phyloP scores from a whole-genome alignment of 2,329 filamentous ascomycete genomes.

The Rutstroemia sp. region DNA sequence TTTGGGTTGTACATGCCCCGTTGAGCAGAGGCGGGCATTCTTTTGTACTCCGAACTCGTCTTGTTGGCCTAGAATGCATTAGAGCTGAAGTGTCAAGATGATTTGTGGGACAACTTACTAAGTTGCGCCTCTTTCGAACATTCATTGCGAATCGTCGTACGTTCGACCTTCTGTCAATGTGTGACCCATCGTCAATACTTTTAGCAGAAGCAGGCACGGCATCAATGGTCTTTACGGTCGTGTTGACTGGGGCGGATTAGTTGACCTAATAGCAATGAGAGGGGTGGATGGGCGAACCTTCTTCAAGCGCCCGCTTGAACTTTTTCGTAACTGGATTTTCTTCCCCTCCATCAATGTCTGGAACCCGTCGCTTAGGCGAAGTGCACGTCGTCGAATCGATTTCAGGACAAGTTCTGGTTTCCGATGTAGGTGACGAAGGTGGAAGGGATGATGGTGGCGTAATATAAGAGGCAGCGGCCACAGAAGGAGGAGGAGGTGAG shows the following conservation, averaged over 20 bases:
- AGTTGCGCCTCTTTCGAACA: neutral
- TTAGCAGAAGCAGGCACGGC: neutral
- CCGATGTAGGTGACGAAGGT: neutral
- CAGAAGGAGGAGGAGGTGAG: neutral
- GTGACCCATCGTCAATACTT: neutral
- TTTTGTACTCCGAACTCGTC: constrained; percentile 11
- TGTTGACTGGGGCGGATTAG: neutral
- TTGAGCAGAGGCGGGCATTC: constrained; percentile 21
- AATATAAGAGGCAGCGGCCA: too few species aligned
- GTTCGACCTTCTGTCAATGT: neutral
- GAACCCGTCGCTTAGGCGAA: neutral
- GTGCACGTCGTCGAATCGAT: neutral
- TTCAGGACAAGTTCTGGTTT: neutral
- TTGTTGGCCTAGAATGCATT: constrained; percentile 12
- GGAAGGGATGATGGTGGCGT: neutral
- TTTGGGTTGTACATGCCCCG: constrained; percentile 26
- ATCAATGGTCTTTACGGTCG: neutral
- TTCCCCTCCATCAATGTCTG: neutral
- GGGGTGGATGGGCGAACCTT: neutral
- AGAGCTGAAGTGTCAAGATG: neutral
- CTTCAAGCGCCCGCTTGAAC: neutral
- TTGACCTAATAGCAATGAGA: neutral
- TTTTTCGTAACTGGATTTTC: neutral
- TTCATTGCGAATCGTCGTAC: neutral
- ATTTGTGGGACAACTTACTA: neutral